Evolutionary conservation across 2,329 filamentous ascomycete genomes (phyloP).

Genomic region (Calonectria pauciramosa): DNA sequence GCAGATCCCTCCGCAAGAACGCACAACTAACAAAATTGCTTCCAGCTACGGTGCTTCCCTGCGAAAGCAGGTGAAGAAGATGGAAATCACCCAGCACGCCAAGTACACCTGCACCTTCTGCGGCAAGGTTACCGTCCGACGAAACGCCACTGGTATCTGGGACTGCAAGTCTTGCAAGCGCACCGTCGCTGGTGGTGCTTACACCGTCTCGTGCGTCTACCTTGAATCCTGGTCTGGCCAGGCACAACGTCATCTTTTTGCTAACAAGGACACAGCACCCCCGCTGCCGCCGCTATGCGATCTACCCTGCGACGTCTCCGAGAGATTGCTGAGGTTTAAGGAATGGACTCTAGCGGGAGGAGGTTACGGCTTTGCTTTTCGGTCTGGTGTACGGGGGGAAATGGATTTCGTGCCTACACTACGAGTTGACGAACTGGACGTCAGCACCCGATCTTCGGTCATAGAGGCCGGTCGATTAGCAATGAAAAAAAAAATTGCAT

Average conservation of each 20-base stretch:
- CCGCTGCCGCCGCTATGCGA: constrained; percentile 92
- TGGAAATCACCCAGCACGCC: constrained; percentile 99
- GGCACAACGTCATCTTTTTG: constrained; percentile 26
- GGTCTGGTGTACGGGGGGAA: constrained; percentile 61
- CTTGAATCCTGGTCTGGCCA: neutral
- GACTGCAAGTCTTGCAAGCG: constrained; percentile 96
- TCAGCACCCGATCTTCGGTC: constrained; percentile 57
- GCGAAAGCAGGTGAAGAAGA: constrained; percentile 98
- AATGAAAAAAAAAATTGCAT: constrained; percentile 58
- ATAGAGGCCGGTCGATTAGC: constrained; percentile 59
- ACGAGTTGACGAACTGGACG: constrained; percentile 58
- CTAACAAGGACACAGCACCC: constrained; percentile 74
- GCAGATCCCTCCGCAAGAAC: constrained; percentile 11
- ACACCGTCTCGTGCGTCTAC: constrained; percentile 91
- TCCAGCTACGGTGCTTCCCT: constrained; percentile 97
- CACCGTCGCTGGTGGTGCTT: constrained; percentile 82
- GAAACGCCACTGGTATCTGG: constrained; percentile 95
- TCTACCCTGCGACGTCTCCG: constrained; percentile 97
- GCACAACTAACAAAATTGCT: constrained; percentile 44
- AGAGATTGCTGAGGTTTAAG: constrained; percentile 95
- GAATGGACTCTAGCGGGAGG: constrained; percentile 48
- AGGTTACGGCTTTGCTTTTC: constrained; percentile 60
- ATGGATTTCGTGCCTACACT: constrained; percentile 60
- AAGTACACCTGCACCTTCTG: constrained; percentile 98
- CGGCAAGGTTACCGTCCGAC: constrained; percentile 95